Evolutionary conservation across 495 filamentous ascomycete genomes (phyloP), one percentile per base, ranked within the genome.

Genomic region (Annulohypoxylon maeteangense): DNA sequence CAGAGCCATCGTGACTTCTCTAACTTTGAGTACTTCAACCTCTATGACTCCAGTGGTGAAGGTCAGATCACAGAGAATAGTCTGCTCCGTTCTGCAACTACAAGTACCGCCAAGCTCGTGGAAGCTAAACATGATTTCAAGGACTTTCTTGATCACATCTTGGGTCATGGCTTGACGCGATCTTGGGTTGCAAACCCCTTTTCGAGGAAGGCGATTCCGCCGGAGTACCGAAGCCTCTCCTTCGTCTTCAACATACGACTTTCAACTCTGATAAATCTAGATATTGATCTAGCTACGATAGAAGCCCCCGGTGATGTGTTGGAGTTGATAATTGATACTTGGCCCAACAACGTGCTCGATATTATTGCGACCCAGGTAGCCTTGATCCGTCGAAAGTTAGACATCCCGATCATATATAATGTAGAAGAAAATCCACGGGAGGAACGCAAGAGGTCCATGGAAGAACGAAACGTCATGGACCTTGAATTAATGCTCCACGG

Each of bases 11-110:
- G 90, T 57, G 81, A 81, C 14, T 93, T 91, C 78, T 91, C 91
- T 7, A 94, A 93, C 74, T 87, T 91, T 38, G 92, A 94, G 75
- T 94, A 90, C 72, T 94, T 90, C 81, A 95, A 95, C 70, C 76
- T 93, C 42, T 87, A 81, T 69, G 81, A 90, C 73, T 72, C 73
- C 14, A 78, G 76, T 16, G 76, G 75, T 29, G 78, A 83, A 12
- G 69, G 78, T 64, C 63, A 77, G 62, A 40, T 79, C 66, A 67
- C 65, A 59, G 70, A 87, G 77, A 78, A 86, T 70, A 70, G 79
- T 67, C 25, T 85, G 78, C 8, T 81, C 76, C 38, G 85, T 80
- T 36, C 84, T 83, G 55, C 89, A 83, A 45, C 87, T 88, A 68
- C 66, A 22, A 72, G 71, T 40, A 67, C 74, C 14, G 75, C 75